Conservation (phyloP, 164 flowering plant species). For the Kalanchoe fedtschenkoi region DNA sequence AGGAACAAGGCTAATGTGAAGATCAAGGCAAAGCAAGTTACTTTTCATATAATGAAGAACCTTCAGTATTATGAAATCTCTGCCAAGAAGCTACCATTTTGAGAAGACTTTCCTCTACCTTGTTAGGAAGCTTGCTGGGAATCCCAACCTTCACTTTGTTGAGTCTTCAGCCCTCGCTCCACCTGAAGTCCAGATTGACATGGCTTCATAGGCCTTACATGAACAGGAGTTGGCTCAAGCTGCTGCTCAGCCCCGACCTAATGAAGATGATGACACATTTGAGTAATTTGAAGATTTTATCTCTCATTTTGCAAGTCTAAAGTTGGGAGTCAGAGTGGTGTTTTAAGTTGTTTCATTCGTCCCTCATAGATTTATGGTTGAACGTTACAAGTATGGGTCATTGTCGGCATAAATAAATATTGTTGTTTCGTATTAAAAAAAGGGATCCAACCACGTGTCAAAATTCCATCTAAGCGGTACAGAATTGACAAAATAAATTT, state of each 20-base stretch:
- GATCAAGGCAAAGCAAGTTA: conserved; percentile 17
- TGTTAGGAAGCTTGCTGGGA: conserved; percentile 25
- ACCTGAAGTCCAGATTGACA: conserved; percentile 53
- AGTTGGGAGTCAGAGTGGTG: no score
- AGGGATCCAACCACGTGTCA: no score
- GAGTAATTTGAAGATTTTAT: conserved; percentile 13
- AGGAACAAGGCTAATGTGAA: conserved; percentile 17
- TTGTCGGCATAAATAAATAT: no score
- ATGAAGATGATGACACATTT: conserved; percentile 42
- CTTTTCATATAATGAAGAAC: conserved; percentile 14
- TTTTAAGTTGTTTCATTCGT: no score
- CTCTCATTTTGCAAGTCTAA: no score
- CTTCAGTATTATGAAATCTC: conserved; percentile 16
- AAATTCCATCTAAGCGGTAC: no score
- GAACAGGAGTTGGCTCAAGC: no score
- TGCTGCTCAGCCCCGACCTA: no score
- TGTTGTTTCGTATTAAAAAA: no score
- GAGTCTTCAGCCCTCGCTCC: conserved; percentile 60
- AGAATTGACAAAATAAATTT: no score
- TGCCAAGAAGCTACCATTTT: conserved; percentile 13
- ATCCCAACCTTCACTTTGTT: conserved; percentile 49
- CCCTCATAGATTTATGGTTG: no score
- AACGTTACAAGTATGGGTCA: no score
- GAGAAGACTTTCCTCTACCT: conserved; percentile 14
- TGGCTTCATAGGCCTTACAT: conserved; percentile 41